Conservation (phyloP, 2,329 filamentous ascomycete genomes). For the Delphinella strobiligena region DNA sequence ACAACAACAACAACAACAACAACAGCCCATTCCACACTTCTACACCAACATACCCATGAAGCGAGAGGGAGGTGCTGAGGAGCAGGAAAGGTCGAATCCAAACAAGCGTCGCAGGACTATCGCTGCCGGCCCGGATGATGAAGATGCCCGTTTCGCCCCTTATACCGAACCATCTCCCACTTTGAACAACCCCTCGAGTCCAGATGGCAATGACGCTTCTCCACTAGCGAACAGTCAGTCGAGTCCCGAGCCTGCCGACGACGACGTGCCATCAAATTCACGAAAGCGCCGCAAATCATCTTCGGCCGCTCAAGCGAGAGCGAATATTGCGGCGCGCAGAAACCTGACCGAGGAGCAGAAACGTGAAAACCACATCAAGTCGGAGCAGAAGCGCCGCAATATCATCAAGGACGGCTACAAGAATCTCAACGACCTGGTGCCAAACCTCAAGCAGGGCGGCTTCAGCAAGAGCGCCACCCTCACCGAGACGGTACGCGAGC, state of each 20-base stretch:
- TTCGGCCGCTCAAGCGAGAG: conserved; percentile 1
- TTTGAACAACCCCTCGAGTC: conserved; percentile 4
- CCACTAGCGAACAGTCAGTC: neutral
- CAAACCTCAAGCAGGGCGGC: conserved; percentile 58
- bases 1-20: too few species aligned
- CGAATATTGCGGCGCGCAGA: conserved; percentile 19
- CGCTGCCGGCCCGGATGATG: neutral
- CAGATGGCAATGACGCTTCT: conserved; percentile 3
- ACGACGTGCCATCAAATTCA: neutral
- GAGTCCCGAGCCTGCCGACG: neutral
- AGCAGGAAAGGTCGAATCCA: conserved; percentile 1
- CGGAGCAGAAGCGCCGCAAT: conserved; percentile 75
- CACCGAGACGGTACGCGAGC: conserved; percentile 61
- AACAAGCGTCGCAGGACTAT: conserved; percentile 7
- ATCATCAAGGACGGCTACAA: conserved; percentile 75
- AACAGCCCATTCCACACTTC: conserved; percentile 5
- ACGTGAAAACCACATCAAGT: conserved; percentile 73
- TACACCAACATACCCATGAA: neutral
- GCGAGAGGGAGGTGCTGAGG: neutral
- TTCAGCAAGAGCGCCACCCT: conserved; percentile 77
- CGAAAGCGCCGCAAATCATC: conserved; percentile 6
- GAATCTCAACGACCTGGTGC: conserved; percentile 64
- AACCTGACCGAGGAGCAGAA: conserved; percentile 69
- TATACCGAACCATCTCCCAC: neutral
- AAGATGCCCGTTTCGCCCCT: neutral